phyloP scores from a whole-genome alignment of 768 basidiomycete species.

The Pulveroboletus frians region DNA sequence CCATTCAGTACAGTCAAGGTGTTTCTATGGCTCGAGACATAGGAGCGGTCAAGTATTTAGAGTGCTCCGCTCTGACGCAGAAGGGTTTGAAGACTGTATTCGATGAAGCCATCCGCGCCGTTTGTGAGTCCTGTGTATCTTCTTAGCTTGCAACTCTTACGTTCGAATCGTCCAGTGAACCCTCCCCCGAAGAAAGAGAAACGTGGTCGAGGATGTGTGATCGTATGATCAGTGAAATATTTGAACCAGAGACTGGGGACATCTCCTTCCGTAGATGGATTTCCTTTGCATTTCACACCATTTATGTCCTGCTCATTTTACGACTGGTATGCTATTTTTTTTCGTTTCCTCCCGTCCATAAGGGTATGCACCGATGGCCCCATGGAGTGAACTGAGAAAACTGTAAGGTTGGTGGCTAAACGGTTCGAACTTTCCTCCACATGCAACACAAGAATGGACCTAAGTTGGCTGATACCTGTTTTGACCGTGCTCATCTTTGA shows the following conservation, averaged over 20 bases:
- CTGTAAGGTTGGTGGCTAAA: not conserved
- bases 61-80: slow-evolving; percentile 95
- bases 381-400: slow-evolving; percentile 2
- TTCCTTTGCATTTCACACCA: slow-evolving; percentile 48
- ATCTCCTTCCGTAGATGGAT: slow-evolving; percentile 31
- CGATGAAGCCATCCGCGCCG: slow-evolving; percentile 97
- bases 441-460: not conserved
- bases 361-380: slow-evolving; percentile 39
- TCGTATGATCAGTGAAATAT: slow-evolving; percentile 50
- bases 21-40: slow-evolving; percentile 91
- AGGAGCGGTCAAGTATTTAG: slow-evolving; percentile 91
- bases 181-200: slow-evolving; percentile 61
- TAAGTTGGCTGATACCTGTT: not conserved
- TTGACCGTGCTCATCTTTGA: too few relatives aligned
- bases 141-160: slow-evolving; percentile 6
- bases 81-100: slow-evolving; percentile 99
- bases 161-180: slow-evolving; percentile 50
- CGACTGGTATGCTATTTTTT: slow-evolving; percentile 50
- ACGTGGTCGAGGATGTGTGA: slow-evolving; percentile 53
- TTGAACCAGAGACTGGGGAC: slow-evolving; percentile 16
- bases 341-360: slow-evolving; percentile 18
- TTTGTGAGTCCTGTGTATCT: slow-evolving; percentile 55
- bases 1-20: slow-evolving; percentile 89
- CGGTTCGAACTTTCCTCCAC: not conserved
- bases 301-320: slow-evolving; percentile 69